These are phyloP conservation scores for Trypanosoma caninum DNA, from an alignment of 208 protist genomes.

Conservation along the genomic window DNA sequence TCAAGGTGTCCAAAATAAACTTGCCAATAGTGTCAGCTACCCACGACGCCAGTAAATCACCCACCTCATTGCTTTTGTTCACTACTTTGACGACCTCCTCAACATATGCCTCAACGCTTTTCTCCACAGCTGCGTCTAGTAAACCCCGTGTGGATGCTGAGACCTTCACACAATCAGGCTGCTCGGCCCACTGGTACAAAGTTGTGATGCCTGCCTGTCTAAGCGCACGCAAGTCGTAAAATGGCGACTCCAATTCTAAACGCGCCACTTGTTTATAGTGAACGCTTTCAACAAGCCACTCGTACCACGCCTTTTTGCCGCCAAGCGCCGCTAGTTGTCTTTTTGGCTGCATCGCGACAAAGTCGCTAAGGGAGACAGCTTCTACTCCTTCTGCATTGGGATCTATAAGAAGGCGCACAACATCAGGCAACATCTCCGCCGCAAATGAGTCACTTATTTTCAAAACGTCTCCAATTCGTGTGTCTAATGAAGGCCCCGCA, in stretches of 20 bases:
- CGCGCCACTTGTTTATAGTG: conserved; percentile 76
- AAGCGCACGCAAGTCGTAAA: conserved; percentile 59
- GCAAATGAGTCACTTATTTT: conserved; percentile 46
- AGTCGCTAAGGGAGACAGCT: conserved; percentile 64
- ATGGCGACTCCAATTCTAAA: conserved; percentile 43
- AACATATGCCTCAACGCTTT: conserved; percentile 71
- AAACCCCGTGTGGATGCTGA: conserved; percentile 63
- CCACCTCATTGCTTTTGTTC: conserved; percentile 44
- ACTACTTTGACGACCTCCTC: conserved; percentile 58
- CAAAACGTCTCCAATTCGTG: conserved; percentile 66
- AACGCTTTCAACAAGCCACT: conserved; percentile 66
- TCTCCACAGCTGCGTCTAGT: conserved; percentile 72
- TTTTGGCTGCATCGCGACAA: conserved; percentile 71
- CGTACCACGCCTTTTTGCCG: conserved; percentile 60
- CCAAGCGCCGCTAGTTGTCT: conserved; percentile 63
- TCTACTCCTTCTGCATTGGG: conserved; percentile 56
- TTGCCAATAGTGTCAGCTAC: conserved; percentile 64
- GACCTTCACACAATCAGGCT: conserved; percentile 69
- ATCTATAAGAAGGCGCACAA: conserved; percentile 80
- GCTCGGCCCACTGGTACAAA: conserved; percentile 80
- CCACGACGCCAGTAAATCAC: conserved; percentile 48
- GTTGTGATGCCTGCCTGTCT: conserved; percentile 68
- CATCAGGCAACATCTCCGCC: conserved; percentile 50
- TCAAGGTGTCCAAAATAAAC: conserved; percentile 71
- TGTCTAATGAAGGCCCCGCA: conserved; percentile 46